Evolutionary conservation across 1,139 yeast genomes (phyloP).

Genomic region (Zygosaccharomyces pseudobailii): DNA sequence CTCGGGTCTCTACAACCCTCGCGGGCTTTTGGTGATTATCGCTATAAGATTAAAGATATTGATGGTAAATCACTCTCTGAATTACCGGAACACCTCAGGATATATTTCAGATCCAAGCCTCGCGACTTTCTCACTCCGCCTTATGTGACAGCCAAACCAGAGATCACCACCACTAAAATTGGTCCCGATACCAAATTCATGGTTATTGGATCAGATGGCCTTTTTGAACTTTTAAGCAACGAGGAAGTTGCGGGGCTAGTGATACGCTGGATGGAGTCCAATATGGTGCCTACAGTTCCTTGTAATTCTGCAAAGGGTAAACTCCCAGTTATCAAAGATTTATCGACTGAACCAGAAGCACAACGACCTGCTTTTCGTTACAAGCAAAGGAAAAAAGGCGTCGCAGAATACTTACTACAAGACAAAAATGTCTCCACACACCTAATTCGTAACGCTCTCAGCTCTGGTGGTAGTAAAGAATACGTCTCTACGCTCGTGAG

Average conservation of each 20-base stretch:
- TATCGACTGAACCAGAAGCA: conserved; percentile 53
- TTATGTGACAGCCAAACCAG: conserved; percentile 96
- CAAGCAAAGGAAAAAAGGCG: conserved; percentile 26
- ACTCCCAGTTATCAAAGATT: conserved; percentile 59
- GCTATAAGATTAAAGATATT: conserved; percentile 72
- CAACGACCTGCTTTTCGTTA: conserved; percentile 57
- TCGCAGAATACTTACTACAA: conserved; percentile 51
- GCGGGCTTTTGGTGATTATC: conserved; percentile 95
- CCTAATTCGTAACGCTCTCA: conserved; percentile 85
- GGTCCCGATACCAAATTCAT: conserved; percentile 76
- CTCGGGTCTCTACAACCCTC: conserved; percentile 95
- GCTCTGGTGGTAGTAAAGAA: conserved; percentile 84
- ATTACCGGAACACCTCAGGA: conserved; percentile 73
- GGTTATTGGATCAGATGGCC: conserved; percentile 92
- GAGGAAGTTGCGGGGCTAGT: conserved; percentile 92
- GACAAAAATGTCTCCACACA: conserved; percentile 92
- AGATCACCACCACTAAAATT: conserved; percentile 74
- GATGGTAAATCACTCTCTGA: conserved; percentile 42
- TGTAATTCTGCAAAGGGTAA: conserved; percentile 39
- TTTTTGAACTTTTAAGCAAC: conserved; percentile 85
- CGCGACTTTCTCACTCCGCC: conserved; percentile 84
- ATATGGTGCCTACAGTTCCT: conserved; percentile 42
- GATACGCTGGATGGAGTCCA: conserved; percentile 86
- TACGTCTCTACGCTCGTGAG: conserved; percentile 84
- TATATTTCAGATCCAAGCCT: conserved; percentile 82